These are phyloP conservation scores for Sarocladium oryzae DNA, from an alignment of 2,329 filamentous ascomycete genomes.

Conservation along the genomic window DNA sequence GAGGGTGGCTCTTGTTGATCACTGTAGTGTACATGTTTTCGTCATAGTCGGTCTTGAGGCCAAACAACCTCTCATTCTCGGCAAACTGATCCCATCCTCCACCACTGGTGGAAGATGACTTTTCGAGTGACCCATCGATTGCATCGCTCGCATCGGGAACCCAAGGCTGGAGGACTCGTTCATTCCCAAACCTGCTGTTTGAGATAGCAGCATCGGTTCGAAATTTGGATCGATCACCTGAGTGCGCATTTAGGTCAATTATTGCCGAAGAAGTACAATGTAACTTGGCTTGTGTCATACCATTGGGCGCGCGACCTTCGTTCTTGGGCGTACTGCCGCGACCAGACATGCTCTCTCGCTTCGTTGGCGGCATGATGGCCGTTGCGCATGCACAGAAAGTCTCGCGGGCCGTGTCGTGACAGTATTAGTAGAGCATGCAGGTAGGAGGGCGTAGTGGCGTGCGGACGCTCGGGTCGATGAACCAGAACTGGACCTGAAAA, in stretches of 20 bases:
- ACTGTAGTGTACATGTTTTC: conserved; percentile 91
- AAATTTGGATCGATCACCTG: conserved; percentile 65
- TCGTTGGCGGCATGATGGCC: conserved; percentile 29
- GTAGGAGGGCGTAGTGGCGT: conserved; percentile 1
- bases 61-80: conserved; percentile 80
- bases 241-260: conserved; percentile 14
- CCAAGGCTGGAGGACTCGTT: conserved; percentile 78
- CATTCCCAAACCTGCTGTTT: conserved; percentile 59
- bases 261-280: neutral
- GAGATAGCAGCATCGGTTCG: conserved; percentile 87
- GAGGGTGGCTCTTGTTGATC: conserved; percentile 77
- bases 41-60: conserved; percentile 82
- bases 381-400: conserved; percentile 1
- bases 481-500: neutral
- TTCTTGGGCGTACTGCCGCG: conserved; percentile 23
- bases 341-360: conserved; percentile 30
- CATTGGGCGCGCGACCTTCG: conserved; percentile 24
- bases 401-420: conserved; percentile 14
- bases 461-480: neutral
- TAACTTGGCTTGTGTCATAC: conserved; percentile 18
- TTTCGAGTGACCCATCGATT: conserved; percentile 67
- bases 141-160: conserved; percentile 58
- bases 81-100: conserved; percentile 87
- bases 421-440: conserved; percentile 20
- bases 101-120: conserved; percentile 30